Conservation (phyloP, 345 rosid genomes). For the Fremontodendron californicum region DNA sequence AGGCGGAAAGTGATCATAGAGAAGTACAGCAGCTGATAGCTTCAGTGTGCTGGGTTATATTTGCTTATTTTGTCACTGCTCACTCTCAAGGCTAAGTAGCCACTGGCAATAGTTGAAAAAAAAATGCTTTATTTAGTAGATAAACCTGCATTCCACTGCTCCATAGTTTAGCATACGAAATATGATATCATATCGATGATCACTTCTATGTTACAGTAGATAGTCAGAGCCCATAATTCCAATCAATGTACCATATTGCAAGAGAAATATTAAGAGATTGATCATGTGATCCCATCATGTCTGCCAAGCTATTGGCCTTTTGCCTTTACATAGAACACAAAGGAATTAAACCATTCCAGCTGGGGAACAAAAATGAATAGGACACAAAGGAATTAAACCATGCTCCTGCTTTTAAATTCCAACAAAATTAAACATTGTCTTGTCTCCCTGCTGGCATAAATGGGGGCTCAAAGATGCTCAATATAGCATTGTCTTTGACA, state of each 20-base stretch:
- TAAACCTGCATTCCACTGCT: background rate
- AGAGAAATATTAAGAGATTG: slow-evolving; percentile 9
- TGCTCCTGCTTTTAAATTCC: slow-evolving; percentile 1
- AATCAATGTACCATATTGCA: background rate
- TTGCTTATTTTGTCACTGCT: background rate
- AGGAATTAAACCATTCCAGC: no score
- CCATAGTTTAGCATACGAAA: background rate
- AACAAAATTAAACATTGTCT: slow-evolving; percentile 11
- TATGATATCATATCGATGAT: slow-evolving; percentile 11
- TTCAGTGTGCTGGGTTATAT: background rate
- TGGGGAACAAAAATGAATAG: background rate
- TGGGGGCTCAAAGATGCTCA: background rate
- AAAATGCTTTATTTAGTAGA: background rate
- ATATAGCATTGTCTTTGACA: background rate
- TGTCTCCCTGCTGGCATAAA: background rate
- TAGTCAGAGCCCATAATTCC: background rate
- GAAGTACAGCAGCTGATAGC: no score
- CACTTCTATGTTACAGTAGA: background rate
- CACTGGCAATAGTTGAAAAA: background rate
- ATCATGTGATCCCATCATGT: background rate
- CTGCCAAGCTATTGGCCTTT: background rate
- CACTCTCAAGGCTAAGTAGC: slow-evolving; percentile 2
- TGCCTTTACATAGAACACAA: background rate
- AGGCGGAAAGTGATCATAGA: no score
- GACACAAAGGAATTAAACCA: background rate